phyloP scores from a whole-genome alignment of 352 stramenopile genomes.

The Phytophthora capsici region DNA sequence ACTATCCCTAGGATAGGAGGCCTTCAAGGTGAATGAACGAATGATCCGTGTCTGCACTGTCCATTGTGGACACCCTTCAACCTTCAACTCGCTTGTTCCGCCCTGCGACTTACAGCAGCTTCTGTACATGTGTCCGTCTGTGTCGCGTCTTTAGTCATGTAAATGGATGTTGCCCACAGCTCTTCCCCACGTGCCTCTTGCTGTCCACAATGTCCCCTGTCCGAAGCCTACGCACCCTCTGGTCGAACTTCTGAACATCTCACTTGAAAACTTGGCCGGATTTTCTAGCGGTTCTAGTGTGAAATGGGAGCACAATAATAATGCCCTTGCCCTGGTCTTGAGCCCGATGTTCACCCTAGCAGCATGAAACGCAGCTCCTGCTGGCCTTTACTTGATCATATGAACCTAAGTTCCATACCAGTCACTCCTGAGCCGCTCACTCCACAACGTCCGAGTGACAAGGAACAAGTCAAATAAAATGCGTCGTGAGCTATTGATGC shows the following conservation, averaged over 20 bases:
- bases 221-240: constrained; percentile 7
- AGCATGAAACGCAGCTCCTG: constrained; percentile 22
- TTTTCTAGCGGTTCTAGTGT: constrained; percentile 22
- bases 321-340: constrained; percentile 14
- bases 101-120: constrained; percentile 7
- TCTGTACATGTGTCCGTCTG: background rate
- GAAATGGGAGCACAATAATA: constrained; percentile 15
- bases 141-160: background rate
- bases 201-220: background rate
- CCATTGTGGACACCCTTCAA: constrained; percentile 4
- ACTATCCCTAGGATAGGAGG: background rate
- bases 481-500: constrained; percentile 1
- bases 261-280: constrained; percentile 20
- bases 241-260: constrained; percentile 3
- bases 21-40: constrained; percentile 7
- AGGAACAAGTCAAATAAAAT: constrained; percentile 17
- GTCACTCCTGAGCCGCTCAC: constrained; percentile 6
- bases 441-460: constrained; percentile 11
- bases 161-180: constrained; percentile 20
- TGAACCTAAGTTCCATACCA: constrained; percentile 13
- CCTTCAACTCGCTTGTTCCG: constrained; percentile 7
- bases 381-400: constrained; percentile 16
- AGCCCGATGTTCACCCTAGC: background rate
- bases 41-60: constrained; percentile 1
- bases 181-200: background rate